Conservation (phyloP, 305 asterid species). For the Solanum hybrid region DNA sequence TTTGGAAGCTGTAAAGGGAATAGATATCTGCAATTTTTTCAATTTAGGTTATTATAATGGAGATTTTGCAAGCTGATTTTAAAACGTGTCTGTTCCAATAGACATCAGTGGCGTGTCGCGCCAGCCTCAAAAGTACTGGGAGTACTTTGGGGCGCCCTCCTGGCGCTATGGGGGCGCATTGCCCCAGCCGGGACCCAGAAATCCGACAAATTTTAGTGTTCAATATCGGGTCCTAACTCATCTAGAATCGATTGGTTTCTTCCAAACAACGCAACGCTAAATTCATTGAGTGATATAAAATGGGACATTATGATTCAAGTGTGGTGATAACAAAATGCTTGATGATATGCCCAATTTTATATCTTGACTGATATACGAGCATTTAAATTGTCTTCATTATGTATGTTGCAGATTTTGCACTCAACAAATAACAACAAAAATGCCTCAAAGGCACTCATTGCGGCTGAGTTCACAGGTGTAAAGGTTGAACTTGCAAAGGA, state of each 20-base stretch:
- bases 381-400: not conserved
- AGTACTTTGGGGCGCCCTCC: no score
- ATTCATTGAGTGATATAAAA: not conserved
- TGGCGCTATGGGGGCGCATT: no score
- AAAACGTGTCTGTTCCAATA: not conserved
- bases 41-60: not conserved
- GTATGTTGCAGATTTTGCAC: slow-evolving; percentile 50
- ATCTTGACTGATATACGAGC: not conserved
- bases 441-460: slow-evolving; percentile 57
- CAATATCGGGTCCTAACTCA: no score
- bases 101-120: no score
- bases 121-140: no score
- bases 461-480: slow-evolving; percentile 58
- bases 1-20: not conserved
- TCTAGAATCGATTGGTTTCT: no score
- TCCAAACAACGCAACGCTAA: no score
- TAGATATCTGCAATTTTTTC: not conserved
- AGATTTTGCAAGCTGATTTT: not conserved
- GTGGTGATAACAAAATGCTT: not conserved
- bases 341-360: not conserved
- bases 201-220: no score
- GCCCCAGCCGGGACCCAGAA: no score
- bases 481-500: slow-evolving; percentile 44
- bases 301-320: not conserved
- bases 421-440: slow-evolving; percentile 41